phyloP scores from a whole-genome alignment of 106 monocot species.

The Dendrobium chrysotoxum region DNA sequence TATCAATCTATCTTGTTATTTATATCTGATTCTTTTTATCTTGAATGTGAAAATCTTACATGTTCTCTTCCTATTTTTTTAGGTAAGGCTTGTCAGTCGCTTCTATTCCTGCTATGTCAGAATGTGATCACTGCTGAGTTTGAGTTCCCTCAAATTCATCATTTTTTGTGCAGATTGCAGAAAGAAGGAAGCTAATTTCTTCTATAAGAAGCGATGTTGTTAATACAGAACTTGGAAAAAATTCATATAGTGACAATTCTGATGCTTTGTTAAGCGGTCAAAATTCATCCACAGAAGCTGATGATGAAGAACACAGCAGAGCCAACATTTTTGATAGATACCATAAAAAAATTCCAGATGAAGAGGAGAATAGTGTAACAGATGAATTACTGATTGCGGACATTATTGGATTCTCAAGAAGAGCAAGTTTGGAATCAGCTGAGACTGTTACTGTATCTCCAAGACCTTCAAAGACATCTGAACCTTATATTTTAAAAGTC shows the following conservation, averaged over 20 bases:
- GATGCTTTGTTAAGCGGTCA: not conserved
- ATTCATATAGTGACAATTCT: not conserved
- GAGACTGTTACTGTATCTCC: slow-evolving; percentile 3
- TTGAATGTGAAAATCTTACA: not conserved
- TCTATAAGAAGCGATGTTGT: slow-evolving; percentile 19
- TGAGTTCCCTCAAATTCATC: not conserved
- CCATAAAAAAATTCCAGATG: not conserved
- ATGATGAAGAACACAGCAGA: not conserved
- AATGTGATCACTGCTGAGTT: not conserved
- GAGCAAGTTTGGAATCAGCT: slow-evolving; percentile 5
- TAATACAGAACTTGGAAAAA: slow-evolving; percentile 10
- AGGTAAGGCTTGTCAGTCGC: not conserved
- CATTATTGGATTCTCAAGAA: not conserved
- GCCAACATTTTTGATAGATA: not conserved
- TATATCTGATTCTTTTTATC: too few species aligned
- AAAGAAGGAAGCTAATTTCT: slow-evolving; percentile 46
- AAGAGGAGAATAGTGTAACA: not conserved
- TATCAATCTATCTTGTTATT: too few species aligned
- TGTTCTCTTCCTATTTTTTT: not conserved
- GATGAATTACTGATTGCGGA: not conserved
- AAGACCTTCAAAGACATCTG: slow-evolving; percentile 10
- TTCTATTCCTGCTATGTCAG: not conserved
- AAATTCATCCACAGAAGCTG: not conserved
- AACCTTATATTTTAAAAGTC: slow-evolving; percentile 2
- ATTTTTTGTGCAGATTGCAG: slow-evolving; percentile 39